Conservation (phyloP, 202 grass and related monocot genomes). For the Brachypodium distachyon region DNA sequence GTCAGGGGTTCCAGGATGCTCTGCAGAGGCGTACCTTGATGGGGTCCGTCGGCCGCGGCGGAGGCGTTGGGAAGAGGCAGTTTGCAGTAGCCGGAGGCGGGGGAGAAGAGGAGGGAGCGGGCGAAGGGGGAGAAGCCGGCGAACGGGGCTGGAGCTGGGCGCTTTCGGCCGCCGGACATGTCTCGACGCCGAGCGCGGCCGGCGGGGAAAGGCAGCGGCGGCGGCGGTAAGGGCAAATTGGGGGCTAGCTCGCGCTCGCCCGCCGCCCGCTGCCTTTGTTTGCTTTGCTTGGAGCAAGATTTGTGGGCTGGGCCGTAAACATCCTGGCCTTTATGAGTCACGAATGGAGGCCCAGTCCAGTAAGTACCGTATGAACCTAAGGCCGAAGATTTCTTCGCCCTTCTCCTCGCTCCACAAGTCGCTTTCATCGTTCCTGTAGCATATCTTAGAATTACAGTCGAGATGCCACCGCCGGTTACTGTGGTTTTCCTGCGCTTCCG, state of each 20-base stretch:
- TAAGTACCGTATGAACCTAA: too few species aligned
- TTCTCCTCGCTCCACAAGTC: too few species aligned
- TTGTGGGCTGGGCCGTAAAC: background rate
- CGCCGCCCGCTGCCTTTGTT: background rate
- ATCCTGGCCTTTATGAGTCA: too few species aligned
- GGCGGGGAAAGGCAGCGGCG: background rate
- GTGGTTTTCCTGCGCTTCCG: too few species aligned
- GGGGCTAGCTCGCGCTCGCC: background rate
- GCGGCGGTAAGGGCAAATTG: background rate
- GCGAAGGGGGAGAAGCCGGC: conserved; percentile 66
- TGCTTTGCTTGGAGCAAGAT: background rate
- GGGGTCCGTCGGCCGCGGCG: background rate
- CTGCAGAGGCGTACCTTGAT: background rate
- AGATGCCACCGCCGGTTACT: too few species aligned
- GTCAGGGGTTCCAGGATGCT: background rate
- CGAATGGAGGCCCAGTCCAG: too few species aligned
- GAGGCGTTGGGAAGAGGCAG: background rate
- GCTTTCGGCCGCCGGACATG: conserved; percentile 26
- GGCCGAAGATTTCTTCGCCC: too few species aligned
- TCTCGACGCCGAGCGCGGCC: background rate
- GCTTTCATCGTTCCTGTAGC: too few species aligned
- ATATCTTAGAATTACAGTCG: too few species aligned
- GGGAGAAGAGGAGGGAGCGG: conserved; percentile 40
- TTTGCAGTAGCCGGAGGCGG: background rate
- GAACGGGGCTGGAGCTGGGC: background rate